Base-by-base conservation (phyloP, 768 basidiomycete genomes). In the Lactifluus rugatus region DNA sequence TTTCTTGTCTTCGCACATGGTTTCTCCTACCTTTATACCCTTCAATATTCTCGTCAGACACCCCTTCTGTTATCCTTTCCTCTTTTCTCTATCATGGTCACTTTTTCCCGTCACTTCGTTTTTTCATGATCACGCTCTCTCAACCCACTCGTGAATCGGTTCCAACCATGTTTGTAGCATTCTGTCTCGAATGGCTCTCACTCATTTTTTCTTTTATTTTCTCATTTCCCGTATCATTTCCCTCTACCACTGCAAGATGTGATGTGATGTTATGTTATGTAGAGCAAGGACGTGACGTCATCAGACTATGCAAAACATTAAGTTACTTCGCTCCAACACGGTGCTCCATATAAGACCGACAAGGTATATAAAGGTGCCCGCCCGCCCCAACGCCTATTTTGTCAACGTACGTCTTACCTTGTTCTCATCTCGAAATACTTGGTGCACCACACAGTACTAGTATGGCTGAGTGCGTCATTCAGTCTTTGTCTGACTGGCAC, bases 1-100 rank as follows among this genome's bases (percentile, higher is more conserved):
- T 50, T 42, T 49, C 42, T 60, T 51, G 52, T 51, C 16, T 55
- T 56, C 49, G 45, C 41, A 45, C 51, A 45, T 36, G 23, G 28
- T 54, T 45, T 45, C 25, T 32, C 28, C 26, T 60, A 60, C 54
- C 14, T 55, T 60, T 60, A 60, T 60, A 60, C 59, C 59, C 59
- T 55, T 56, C 59, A 60, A 41, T 16, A 28, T 60, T 55, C 48
- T 54, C 19, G 2, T 50, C 50, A 52, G 10, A 23, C 34, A 37
- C 7, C 31, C 39, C n/a, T 60, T 54, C 46, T 53, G 39, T 25
- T 50, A 51, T 8, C 47, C 14, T n/a, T 54, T 32, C 32, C 21
- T 36, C 10, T 55, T 28, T 39, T 44, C 28, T 36, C 23, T 28
- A 28, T 57, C 47, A 49, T 21, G n/a, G n/a, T 37, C 34, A 45